These are phyloP conservation scores for Chaetoscypha palmicola DNA, from an alignment of 2,329 filamentous ascomycete species.

Conservation along the genomic window DNA sequence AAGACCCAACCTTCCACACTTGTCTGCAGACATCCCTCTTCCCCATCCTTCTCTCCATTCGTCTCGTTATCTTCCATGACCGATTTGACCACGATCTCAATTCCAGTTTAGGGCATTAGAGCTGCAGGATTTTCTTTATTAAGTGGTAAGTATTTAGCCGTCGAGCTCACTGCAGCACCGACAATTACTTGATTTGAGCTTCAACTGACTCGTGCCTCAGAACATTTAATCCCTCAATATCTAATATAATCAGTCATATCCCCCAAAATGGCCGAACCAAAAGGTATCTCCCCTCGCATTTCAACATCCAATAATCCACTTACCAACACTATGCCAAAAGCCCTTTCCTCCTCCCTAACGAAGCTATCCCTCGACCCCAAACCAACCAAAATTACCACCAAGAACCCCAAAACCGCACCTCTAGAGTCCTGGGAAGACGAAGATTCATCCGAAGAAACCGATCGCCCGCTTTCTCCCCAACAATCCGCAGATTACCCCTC, in stretches of 20 bases:
- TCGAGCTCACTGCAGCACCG: neutral
- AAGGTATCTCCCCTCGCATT: slow-evolving; percentile 11
- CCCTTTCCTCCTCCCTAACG: slow-evolving; percentile 24
- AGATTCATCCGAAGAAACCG: slow-evolving; percentile 31
- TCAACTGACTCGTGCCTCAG: slow-evolving; percentile 10
- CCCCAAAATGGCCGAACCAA: slow-evolving; percentile 18
- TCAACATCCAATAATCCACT: neutral
- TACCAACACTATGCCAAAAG: slow-evolving; percentile 15
- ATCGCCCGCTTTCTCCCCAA: slow-evolving; percentile 22
- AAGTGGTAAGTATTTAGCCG: neutral
- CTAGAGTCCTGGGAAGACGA: slow-evolving; percentile 71
- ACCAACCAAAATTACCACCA: slow-evolving; percentile 22
- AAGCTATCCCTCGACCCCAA: slow-evolving; percentile 25
- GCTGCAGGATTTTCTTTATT: too few species aligned
- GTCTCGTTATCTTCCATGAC: too few species aligned
- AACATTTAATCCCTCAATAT: too few species aligned
- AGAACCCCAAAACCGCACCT: slow-evolving; percentile 35
- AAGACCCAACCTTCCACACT: neutral
- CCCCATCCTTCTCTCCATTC: neutral
- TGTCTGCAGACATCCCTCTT: neutral
- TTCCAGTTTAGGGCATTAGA: too few species aligned
- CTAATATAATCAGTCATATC: too few species aligned
- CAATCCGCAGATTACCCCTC: slow-evolving; percentile 32
- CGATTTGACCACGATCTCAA: too few species aligned
- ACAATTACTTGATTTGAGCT: too few species aligned